Base-by-base conservation (phyloP, 2,329 filamentous ascomycete genomes). In the Cercospora canescens region DNA sequence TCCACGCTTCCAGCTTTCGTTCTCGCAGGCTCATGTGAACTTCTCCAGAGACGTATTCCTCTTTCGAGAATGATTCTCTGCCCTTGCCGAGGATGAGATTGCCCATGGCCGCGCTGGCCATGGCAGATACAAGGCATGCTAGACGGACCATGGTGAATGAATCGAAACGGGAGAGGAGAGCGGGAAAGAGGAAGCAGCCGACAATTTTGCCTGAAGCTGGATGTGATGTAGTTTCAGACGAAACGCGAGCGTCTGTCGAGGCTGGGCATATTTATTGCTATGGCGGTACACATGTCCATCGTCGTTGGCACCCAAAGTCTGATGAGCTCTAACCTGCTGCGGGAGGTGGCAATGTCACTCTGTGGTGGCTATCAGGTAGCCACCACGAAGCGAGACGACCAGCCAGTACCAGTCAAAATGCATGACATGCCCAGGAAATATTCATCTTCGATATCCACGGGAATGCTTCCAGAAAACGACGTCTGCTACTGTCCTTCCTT, bases 41-140 rank as follows among this genome's bases (percentile, higher is more conserved):
- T 50, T 60, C 37, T 16, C 57, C 57, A 48, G 57, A 60, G 14
- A 39, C 57, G 39, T 60, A 60, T 28, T 39, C 37, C 18, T 60
- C 57, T 48, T 60, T 60, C 26, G 57, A 30, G 26, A 60, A 60
- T 12, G 34, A 39, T 48, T 45, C 35, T 60, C 57, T 45, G 39
- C 57, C 57, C 16, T 60, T 12, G 8, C 57, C 52, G 18, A 56
- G 52, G 11, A 56, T 14, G 30, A 56, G 28, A 34, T 56, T 56
- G 52, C 52, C 52, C 52, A 56, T 24, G 52, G 52, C 30, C 16
- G 52, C 30, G 30, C 52, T 56, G 52, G 52, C 52, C 52, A 56
- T 56, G 52, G 30, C 52, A 3, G 52, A 56, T 7, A 32, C 30
- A n/a, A 56, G 52, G 28, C 52, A 56, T 56, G 24, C 52, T 35